Base-by-base conservation (phyloP, 2,329 filamentous ascomycete species). In the Neonectria punicea region DNA sequence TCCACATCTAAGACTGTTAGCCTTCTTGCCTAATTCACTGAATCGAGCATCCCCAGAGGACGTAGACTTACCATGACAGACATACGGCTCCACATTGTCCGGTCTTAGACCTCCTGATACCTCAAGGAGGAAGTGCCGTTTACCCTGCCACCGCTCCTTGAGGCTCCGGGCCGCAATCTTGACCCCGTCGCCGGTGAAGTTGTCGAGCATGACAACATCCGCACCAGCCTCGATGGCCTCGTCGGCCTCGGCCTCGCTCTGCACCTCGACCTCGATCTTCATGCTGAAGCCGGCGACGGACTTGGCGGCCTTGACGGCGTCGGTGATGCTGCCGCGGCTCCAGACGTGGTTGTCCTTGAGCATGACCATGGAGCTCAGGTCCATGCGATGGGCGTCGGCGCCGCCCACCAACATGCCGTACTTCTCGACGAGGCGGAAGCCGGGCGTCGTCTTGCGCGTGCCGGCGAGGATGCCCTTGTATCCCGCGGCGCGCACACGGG, bases 331-430 rank as follows among this genome's bases (percentile, higher is more conserved):
- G 28, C 91, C 91, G 58, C 92, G 91, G 67, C 93, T 93, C 92
- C 95, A 98, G 62, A 99, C 91, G 81, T 99, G 96, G 81, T 99
- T 99, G 81, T 99, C 96, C 84, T 99, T 99, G 70, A 99, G 86
- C 96, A 99, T 99, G 61, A 94, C 94, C 96, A 99, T 98, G 69
- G 91, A 88, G 78, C 90, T 92, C 61, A 99, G 84, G 78, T 99
- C 96, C 81, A 97, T 93, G 34, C 96, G 86, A 80, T 99, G 96
- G 3, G 91, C 89, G 80, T 99, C 96, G 16, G 93, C 94, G 11
- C 96, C 96, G 61, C 95, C 96, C 16, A 97, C 91, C 22, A 98
- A 84, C 91, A 99, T 98, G 72, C 94, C 96, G 80, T 99, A 99
- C 82, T 99, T 99, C 81, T 99, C 96, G 10, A 98, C 94, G 5